phyloP scores from a whole-genome alignment of 192 early-diverging fungal species.

The Cladochytrium replicatum region DNA sequence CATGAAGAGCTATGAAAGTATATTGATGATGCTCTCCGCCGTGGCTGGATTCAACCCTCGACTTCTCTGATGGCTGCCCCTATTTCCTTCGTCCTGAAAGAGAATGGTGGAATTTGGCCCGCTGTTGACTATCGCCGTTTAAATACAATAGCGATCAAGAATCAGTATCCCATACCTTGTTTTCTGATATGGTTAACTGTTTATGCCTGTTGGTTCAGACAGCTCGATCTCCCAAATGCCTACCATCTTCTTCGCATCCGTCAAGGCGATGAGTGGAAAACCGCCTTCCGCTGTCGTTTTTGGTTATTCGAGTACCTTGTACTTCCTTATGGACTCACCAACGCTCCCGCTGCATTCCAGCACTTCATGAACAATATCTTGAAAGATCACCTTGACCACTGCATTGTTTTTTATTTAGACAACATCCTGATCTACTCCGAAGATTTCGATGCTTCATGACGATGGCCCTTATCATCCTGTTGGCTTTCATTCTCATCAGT shows the following conservation, averaged over 20 bases:
- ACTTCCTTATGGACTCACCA: slow-evolving; percentile 52
- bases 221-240: slow-evolving; percentile 7
- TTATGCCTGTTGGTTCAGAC: too few species aligned
- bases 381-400: too few species aligned
- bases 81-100: slow-evolving; percentile 29
- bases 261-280: slow-evolving; percentile 1
- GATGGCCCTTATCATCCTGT: too few species aligned
- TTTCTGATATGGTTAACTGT: too few species aligned
- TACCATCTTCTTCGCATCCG: slow-evolving; percentile 4
- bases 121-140: slow-evolving; percentile 33
- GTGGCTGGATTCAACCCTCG: slow-evolving; percentile 13
- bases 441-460: too few species aligned
- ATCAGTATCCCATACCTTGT: slow-evolving; percentile 27
- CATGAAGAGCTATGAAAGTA: slow-evolving; percentile 9
- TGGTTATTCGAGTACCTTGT: slow-evolving; percentile 42
- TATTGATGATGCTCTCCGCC: slow-evolving; percentile 11
- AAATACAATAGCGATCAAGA: slow-evolving; percentile 23
- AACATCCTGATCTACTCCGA: too few species aligned
- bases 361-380: slow-evolving; percentile 36
- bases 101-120: slow-evolving; percentile 18
- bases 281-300: slow-evolving; percentile 9
- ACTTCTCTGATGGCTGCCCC: slow-evolving; percentile 18
- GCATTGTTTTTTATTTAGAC: too few species aligned
- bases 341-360: slow-evolving; percentile 50
- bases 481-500: too few species aligned